Evolutionary conservation across 2,329 filamentous ascomycete species (phyloP).

Genomic region (Mycosphaerella sp.): DNA sequence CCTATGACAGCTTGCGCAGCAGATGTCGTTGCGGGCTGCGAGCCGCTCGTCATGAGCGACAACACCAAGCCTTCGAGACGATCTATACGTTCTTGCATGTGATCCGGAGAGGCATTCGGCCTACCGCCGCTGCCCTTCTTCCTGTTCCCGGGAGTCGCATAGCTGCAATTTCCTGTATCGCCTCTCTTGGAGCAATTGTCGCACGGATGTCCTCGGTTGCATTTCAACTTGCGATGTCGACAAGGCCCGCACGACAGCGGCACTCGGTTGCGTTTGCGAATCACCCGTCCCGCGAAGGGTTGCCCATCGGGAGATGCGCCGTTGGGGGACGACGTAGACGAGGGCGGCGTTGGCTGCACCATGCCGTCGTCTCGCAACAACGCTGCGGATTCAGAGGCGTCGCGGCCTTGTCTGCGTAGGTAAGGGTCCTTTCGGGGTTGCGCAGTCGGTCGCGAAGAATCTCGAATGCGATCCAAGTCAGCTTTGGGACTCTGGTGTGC

Average conservation of each 20-base stretch:
- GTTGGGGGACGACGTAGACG: constrained; percentile 67
- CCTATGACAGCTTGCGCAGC: constrained; percentile 51
- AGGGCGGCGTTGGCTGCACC: constrained; percentile 60
- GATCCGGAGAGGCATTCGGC: constrained; percentile 61
- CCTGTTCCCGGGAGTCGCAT: constrained; percentile 61
- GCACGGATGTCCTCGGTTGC: constrained; percentile 83
- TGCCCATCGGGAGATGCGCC: constrained; percentile 72
- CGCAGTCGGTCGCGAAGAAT: neutral
- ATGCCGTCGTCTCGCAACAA: neutral
- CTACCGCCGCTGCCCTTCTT: constrained; percentile 54
- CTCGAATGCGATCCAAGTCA: neutral
- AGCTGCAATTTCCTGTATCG: constrained; percentile 74
- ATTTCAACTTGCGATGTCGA: constrained; percentile 92
- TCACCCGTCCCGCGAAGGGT: constrained; percentile 56
- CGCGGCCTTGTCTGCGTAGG: neutral
- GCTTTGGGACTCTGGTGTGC: too few species aligned
- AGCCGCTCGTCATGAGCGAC: constrained; percentile 83
- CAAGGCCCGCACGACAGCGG: constrained; percentile 89
- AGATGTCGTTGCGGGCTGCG: constrained; percentile 52
- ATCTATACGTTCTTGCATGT: constrained; percentile 98
- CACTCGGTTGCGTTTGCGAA: constrained; percentile 85
- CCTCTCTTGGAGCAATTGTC: constrained; percentile 91
- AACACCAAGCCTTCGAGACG: constrained; percentile 85
- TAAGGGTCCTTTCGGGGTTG: neutral
- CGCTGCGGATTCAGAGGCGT: neutral